phyloP scores from a whole-genome alignment of 1,284 basidiomycete species.

The Peniophora sp. region DNA sequence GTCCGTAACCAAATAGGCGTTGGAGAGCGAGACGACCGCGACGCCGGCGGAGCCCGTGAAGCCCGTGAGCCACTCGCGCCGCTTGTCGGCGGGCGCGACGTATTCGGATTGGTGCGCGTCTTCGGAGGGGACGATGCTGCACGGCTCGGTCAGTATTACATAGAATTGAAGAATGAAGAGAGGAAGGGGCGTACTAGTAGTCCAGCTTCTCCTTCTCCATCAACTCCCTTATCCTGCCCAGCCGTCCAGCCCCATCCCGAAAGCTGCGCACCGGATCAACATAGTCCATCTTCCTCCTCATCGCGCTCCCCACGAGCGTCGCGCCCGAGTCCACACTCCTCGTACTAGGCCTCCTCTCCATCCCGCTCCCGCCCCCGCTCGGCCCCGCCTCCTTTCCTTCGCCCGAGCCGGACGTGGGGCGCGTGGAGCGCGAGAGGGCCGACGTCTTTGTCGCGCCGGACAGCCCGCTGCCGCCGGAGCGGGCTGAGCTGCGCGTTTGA shows the following conservation, averaged over 20 bases:
- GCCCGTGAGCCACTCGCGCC: conserved; percentile 78
- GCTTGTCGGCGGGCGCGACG: conserved; percentile 73
- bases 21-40: conserved; percentile 63
- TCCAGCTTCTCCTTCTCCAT: conserved; percentile 74
- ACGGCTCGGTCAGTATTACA: background rate
- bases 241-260: conserved; percentile 51
- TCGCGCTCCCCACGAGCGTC: conserved; percentile 65
- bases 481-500: conserved; percentile 2
- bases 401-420: conserved; percentile 6
- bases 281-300: conserved; percentile 60
- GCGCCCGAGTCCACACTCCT: conserved; percentile 40
- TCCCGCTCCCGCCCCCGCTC: conserved; percentile 8
- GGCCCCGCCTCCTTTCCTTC: conserved; percentile 8
- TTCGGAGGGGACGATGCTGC: conserved; percentile 69
- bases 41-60: conserved; percentile 85
- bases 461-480: conserved; percentile 9
- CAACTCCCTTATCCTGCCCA: conserved; percentile 59
- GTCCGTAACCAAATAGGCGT: conserved; percentile 76
- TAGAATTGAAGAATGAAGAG: conserved; percentile 2
- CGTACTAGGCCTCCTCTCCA: conserved; percentile 27
- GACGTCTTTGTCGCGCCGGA: conserved; percentile 11
- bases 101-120: conserved; percentile 91
- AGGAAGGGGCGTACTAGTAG: conserved; percentile 62
- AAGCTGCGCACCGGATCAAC: conserved; percentile 43
- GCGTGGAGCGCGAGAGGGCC: conserved; percentile 3